phyloP scores from a whole-genome alignment of 352 stramenopile genomes.

The Phytophthora chlamydospora region DNA sequence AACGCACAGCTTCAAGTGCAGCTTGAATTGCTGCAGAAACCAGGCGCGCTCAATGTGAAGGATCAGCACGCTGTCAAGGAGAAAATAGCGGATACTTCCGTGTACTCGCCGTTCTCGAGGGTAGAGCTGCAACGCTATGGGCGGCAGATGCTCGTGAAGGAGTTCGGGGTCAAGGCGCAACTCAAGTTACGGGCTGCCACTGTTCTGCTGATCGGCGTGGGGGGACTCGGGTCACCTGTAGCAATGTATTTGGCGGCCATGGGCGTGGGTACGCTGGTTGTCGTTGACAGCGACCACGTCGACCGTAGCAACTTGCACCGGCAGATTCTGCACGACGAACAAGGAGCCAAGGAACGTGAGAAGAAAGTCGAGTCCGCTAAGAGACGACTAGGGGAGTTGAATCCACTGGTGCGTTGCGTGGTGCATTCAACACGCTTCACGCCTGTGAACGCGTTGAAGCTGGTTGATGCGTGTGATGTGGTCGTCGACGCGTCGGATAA shows the following conservation, averaged over 20 bases:
- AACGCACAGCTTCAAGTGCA: constrained; percentile 36
- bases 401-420: constrained; percentile 82
- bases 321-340: constrained; percentile 94
- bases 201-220: constrained; percentile 94
- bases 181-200: constrained; percentile 70
- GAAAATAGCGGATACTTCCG: constrained; percentile 16
- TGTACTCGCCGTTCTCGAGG: constrained; percentile 52
- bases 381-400: constrained; percentile 56
- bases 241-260: constrained; percentile 95
- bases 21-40: constrained; percentile 9
- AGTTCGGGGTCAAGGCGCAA: constrained; percentile 92
- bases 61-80: not conserved
- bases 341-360: constrained; percentile 53
- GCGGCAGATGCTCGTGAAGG: constrained; percentile 94
- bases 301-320: constrained; percentile 97
- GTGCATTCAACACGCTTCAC: constrained; percentile 62
- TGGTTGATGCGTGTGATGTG: constrained; percentile 86
- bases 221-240: constrained; percentile 95
- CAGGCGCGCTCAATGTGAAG: not conserved
- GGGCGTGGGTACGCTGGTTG: constrained; percentile 91
- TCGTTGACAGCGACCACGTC: constrained; percentile 96
- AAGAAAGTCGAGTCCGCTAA: constrained; percentile 93
- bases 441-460: constrained; percentile 75
- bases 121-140: constrained; percentile 90
- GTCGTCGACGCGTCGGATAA: constrained; percentile 98